Evolutionary conservation across 805 yeast species (phyloP).

Genomic region (Candida golubevii): DNA sequence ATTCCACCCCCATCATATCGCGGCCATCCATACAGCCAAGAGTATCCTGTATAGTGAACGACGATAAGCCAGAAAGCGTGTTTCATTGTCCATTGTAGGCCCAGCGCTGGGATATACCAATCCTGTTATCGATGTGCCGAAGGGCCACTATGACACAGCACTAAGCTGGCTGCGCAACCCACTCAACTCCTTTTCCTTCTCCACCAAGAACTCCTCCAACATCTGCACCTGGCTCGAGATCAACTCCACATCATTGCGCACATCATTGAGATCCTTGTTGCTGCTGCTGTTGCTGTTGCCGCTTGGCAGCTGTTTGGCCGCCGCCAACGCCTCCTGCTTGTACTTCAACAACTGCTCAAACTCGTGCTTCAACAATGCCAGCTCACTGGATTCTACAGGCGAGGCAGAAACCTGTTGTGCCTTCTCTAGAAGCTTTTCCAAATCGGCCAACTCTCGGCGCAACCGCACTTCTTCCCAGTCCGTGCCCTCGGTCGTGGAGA

Average conservation of each 20-base stretch:
- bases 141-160: background rate
- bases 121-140: no score
- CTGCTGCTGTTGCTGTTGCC: background rate
- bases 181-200: conserved; percentile 57
- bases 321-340: conserved; percentile 56
- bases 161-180: conserved; percentile 12
- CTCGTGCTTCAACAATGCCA: conserved; percentile 49
- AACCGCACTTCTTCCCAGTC: conserved; percentile 92
- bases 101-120: no score
- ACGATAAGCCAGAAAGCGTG: background rate
- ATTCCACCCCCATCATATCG: background rate
- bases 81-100: no score
- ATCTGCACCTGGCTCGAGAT: conserved; percentile 74
- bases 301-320: conserved; percentile 7
- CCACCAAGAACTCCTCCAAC: conserved; percentile 62
- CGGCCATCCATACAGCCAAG: conserved; percentile 1
- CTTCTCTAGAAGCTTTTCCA: conserved; percentile 60
- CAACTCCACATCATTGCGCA: conserved; percentile 58
- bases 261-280: conserved; percentile 43
- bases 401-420: conserved; percentile 31
- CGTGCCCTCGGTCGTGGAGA: conserved; percentile 66
- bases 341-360: conserved; percentile 77
- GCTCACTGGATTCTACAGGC: conserved; percentile 11
- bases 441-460: conserved; percentile 69
- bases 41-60: conserved; percentile 4